These are phyloP conservation scores for Pseudonitzschia delicatissima DNA, from an alignment of 108 stramenopile species.

Conservation along the genomic window DNA sequence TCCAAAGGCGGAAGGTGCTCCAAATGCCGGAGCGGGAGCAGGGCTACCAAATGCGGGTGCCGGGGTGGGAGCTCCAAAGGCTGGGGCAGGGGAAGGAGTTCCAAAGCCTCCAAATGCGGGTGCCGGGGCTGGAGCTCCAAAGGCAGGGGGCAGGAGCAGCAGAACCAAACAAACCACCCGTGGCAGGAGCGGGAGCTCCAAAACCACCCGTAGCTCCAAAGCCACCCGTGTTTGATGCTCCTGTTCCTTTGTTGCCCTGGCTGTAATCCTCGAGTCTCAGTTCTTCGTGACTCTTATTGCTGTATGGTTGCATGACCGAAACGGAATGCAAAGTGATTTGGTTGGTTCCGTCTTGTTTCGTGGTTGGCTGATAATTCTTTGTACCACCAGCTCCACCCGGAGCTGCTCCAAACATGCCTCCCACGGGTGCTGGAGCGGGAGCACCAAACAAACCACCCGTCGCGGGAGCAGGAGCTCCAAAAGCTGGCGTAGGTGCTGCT, in stretches of 20 bases:
- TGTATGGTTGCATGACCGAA: conserved; percentile 84
- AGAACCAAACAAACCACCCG: conserved; percentile 53
- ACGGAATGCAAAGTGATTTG: conserved; percentile 80
- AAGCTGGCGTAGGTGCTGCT: conserved; percentile 52
- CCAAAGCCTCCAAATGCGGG: conserved; percentile 50
- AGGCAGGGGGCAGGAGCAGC: conserved; percentile 47
- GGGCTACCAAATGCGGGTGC: conserved; percentile 37
- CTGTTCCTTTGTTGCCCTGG: conserved; percentile 73
- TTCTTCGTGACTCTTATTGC: conserved; percentile 87
- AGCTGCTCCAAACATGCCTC: conserved; percentile 44
- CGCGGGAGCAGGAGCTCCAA: conserved; percentile 49
- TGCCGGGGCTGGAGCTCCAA: conserved; percentile 58
- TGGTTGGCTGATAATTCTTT: conserved; percentile 55
- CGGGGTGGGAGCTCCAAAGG: conserved; percentile 52
- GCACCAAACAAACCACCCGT: conserved; percentile 46
- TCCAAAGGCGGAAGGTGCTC: conserved; percentile 17
- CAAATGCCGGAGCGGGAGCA: conserved; percentile 28
- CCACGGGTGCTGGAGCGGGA: conserved; percentile 32
- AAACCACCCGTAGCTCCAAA: conserved; percentile 44
- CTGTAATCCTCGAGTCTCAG: conserved; percentile 87
- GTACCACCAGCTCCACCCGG: no score
- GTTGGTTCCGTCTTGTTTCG: conserved; percentile 60
- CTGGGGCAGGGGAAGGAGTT: conserved; percentile 48
- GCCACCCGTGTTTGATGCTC: conserved; percentile 25
- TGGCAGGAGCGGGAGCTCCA: conserved; percentile 42